These are phyloP conservation scores for Phytophthora vignae DNA, from an alignment of 352 stramenopile genomes.

Conservation along the genomic window DNA sequence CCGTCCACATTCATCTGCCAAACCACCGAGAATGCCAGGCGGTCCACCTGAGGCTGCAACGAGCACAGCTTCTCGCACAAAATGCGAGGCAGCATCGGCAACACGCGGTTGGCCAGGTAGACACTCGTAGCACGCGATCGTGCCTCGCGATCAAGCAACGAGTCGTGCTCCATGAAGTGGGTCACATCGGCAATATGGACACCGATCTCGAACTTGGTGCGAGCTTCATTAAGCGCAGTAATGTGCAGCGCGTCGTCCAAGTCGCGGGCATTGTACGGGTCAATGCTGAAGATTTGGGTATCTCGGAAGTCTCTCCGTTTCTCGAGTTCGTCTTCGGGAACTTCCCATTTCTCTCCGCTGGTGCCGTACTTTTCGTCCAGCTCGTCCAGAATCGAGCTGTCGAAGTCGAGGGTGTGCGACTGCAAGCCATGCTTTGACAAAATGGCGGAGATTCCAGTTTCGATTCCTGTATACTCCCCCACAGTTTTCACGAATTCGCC, in stretches of 20 bases:
- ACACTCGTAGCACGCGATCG: constrained; percentile 94
- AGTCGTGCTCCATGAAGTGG: constrained; percentile 94
- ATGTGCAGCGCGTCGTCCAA: constrained; percentile 97
- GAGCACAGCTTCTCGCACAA: constrained; percentile 98
- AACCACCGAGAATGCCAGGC: constrained; percentile 95
- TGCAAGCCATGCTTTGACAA: constrained; percentile 94
- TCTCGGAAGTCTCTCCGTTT: constrained; percentile 92
- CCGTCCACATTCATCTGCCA: constrained; percentile 98
- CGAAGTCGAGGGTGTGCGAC: constrained; percentile 73
- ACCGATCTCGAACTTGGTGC: constrained; percentile 89
- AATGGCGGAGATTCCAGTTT: constrained; percentile 91
- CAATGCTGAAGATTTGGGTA: constrained; percentile 96
- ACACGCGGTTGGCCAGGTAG: constrained; percentile 95
- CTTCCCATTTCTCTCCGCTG: constrained; percentile 75
- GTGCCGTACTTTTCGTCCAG: constrained; percentile 83
- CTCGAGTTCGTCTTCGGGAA: constrained; percentile 83
- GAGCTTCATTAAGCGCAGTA: constrained; percentile 60
- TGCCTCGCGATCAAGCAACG: constrained; percentile 95
- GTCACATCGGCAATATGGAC: constrained; percentile 99
- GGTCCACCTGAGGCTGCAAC: constrained; percentile 96
- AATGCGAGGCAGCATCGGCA: constrained; percentile 97
- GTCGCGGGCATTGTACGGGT: constrained; percentile 96
- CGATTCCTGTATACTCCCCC: constrained; percentile 81
- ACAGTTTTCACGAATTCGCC: constrained; percentile 80
- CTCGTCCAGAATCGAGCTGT: constrained; percentile 64